Base-by-base conservation (phyloP, 768 basidiomycete genomes). In the Thelephora aurantiotincta region DNA sequence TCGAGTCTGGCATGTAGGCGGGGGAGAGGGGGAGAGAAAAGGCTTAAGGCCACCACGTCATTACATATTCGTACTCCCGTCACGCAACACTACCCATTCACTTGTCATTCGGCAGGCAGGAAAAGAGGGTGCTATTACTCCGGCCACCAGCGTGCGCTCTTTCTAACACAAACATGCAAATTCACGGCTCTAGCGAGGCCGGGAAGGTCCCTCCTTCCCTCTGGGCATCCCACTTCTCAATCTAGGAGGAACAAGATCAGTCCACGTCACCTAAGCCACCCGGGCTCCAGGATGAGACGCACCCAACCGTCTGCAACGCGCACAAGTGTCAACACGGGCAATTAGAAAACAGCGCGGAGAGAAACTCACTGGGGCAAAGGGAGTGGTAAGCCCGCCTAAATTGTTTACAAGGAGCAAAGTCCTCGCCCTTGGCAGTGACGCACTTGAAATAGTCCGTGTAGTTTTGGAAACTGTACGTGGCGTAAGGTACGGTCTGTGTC, bases 361-460 rank as follows among this genome's bases (percentile, higher is more conserved):
- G 30, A 9, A 36, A 81, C 91, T 65, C 58, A 97, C 96, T 97
- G 53, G 96, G 96, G 70, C 96, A 99, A 50, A 98, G 78, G 36
- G 93, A 91, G 72, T 90, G 76, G 74, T 91, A 99, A 23, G 88
- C 88, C 64, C 80, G 78, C 71, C 85, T 87, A 80, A 99, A 99
- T 66, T 96, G 93, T 71, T 91, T 91, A 82, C 96, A 98, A 1
- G 96, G 92, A n/a, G 82, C 80, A 63, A 81, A 98, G 50, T 97
- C 96, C 56, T 99, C 96, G 55, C 96, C 96, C 70, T 96, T 98
- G 57, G 93, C 93, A 57, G 85, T 66, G 57, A 97, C 68, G 66
- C 96, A 99, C 66, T 94, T 94, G 80, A 93, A 91, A 74, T 96
- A 97, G 68, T 99, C 96, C 51, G 86, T 84, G 65, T 93, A 98